Conservation (phyloP, 2,329 filamentous ascomycete species). For the Scedosporium aurantiacum region DNA sequence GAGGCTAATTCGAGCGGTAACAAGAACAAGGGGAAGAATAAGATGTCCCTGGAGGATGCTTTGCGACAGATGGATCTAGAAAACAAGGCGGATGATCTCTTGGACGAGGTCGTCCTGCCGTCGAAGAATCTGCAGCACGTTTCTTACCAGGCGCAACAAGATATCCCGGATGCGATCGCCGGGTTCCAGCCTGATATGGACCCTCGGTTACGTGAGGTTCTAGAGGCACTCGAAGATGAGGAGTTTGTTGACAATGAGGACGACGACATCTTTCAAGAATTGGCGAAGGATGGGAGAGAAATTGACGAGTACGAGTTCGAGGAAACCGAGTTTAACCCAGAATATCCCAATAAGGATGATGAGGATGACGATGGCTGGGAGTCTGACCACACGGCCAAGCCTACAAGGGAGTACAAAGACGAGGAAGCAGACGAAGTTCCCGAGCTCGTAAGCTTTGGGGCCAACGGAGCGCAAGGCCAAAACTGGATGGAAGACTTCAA, state of each 20-base stretch:
- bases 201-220: constrained; percentile 74
- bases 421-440: constrained; percentile 25
- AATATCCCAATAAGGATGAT: constrained; percentile 24
- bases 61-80: constrained; percentile 51
- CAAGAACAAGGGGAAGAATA: constrained; percentile 64
- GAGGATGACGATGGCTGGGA: constrained; percentile 82
- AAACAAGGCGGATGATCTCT: constrained; percentile 42
- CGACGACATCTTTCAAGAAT: constrained; percentile 71
- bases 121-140: constrained; percentile 66
- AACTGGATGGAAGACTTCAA: constrained; percentile 90
- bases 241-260: constrained; percentile 80
- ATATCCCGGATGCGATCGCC: constrained; percentile 80
- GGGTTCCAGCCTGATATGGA: constrained; percentile 99
- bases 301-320: constrained; percentile 75
- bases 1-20: constrained; percentile 55
- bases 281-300: constrained; percentile 61
- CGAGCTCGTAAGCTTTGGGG: constrained; percentile 33
- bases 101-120: constrained; percentile 66
- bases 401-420: constrained; percentile 46
- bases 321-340: constrained; percentile 32
- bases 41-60: constrained; percentile 72
- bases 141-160: constrained; percentile 87
- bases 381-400: constrained; percentile 82
- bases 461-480: constrained; percentile 55
- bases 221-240: constrained; percentile 92